phyloP scores from a whole-genome alignment of 2,329 filamentous ascomycete genomes.

The Pestalotiopsis sp. region DNA sequence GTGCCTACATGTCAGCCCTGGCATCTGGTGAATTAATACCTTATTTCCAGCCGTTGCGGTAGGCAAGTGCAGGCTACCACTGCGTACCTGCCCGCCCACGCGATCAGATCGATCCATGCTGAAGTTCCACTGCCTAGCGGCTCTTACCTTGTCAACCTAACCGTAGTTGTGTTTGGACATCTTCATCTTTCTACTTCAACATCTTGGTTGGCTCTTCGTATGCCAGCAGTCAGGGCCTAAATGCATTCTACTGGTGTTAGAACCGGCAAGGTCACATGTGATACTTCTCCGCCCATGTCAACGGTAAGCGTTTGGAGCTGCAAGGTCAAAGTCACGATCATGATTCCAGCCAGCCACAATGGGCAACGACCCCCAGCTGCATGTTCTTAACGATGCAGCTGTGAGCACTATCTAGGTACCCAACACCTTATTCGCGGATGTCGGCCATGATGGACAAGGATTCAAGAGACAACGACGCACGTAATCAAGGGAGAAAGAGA shows the following conservation, averaged over 20 bases:
- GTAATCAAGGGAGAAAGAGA: not conserved
- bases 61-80: too few relatives aligned
- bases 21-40: not conserved
- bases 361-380: not conserved
- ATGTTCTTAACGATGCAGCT: not conserved
- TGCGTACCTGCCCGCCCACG: not conserved
- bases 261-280: not conserved
- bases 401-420: not conserved
- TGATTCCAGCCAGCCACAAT: not conserved
- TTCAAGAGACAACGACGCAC: not conserved
- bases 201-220: too few relatives aligned
- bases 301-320: not conserved
- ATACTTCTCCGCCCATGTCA: not conserved
- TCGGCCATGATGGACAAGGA: not conserved
- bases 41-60: too few relatives aligned
- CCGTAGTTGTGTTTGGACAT: not conserved
- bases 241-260: too few relatives aligned
- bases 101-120: not conserved
- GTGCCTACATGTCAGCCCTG: not conserved
- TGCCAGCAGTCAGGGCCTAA: too few relatives aligned
- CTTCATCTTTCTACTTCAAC: not conserved
- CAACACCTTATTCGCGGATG: not conserved
- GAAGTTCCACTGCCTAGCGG: not conserved
- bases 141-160: not conserved
- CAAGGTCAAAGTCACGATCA: too few relatives aligned